Evolutionary conservation across 1,284 basidiomycete species (phyloP), one percentile per base, ranked within the genome.

Genomic region (Spongispora temasekensis): DNA sequence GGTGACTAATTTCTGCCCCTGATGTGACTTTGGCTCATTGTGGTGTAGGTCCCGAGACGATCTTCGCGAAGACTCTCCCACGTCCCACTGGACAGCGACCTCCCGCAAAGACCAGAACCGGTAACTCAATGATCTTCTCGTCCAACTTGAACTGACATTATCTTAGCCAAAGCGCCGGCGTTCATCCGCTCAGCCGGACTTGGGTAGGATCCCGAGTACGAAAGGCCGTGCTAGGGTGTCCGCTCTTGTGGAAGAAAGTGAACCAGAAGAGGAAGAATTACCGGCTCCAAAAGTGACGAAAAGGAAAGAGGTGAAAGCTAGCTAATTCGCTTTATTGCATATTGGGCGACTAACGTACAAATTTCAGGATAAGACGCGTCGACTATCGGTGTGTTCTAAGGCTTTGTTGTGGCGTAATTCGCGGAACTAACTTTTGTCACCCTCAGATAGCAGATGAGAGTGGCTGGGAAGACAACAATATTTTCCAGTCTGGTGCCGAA

Each of bases 381-480:
- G 86, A 55, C 77, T 81, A 28, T 85, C 88, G 28, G 79, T 73
- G 61, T 27, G 75, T 69, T 58, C 8, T 19, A 15, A 37, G 17
- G 13, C 55, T 40, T 52, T n/a, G n/a, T 12, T 42, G 23, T 50
- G 8, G 25, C 46, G n/a, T 48, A 37, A 34, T 31, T 53, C 21
- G 55, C 44, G 15, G 7, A 42, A 40, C 42, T 17, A 46, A 59
- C n/a, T n/a, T 19, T 53, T 19, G 21, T 31, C 13, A 65, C 67
- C 37, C 15, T 32, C 23, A 71, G 63, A 17, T 71, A 60, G 83
- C 72, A 28, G 78, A 89, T 31, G 89, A 91, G 60, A 91, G 90
- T 65, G 90, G 89, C 32, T 93, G 90, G 90, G 90, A 93, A 69
- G 91, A 93, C 66, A 91, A 91, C 67, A 93, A 93, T 63, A 84